Percentiles rank a stretch among this genome's conserved stretches.
Conservation (phyloP, 2,329 filamentous ascomycete species). For the Nemania diffusa region DNA sequence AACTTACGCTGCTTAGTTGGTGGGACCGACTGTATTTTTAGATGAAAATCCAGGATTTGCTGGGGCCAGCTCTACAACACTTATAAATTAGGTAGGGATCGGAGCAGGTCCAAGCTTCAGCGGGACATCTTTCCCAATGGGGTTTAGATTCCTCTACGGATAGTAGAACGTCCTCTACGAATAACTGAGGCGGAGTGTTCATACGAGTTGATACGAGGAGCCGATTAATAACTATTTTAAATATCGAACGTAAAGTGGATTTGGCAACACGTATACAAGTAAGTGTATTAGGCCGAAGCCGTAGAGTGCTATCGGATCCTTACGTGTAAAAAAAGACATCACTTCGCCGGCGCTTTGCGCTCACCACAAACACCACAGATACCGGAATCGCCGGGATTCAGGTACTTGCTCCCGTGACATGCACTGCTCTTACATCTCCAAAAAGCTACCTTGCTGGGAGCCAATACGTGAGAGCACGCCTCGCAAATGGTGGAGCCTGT, state of each 20-base stretch:
- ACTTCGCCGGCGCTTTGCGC: slow-evolving; percentile 38
- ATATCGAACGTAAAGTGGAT: not conserved
- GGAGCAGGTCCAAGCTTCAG: too few species aligned
- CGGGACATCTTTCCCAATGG: too few species aligned
- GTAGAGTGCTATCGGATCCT: not conserved
- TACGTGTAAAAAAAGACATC: not conserved
- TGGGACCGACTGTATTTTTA: too few species aligned
- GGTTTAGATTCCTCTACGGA: too few species aligned
- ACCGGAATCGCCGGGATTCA: slow-evolving; percentile 76
- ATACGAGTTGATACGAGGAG: not conserved
- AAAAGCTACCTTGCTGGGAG: slow-evolving; percentile 61
- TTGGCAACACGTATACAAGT: not conserved
- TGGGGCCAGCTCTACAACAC: too few species aligned
- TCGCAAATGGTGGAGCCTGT: slow-evolving; percentile 66
- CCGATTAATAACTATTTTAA: not conserved
- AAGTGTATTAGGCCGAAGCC: not conserved
- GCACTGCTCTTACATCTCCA: slow-evolving; percentile 71
- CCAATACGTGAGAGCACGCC: slow-evolving; percentile 77
- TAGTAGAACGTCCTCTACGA: too few species aligned
- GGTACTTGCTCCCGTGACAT: slow-evolving; percentile 68
- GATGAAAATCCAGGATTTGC: too few species aligned
- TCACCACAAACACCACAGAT: slow-evolving; percentile 76
- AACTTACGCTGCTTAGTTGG: too few species aligned
- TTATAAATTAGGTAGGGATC: too few species aligned
- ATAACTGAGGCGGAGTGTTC: too few species aligned